Base-by-base conservation (phyloP, 148 eudicot species). In the Selenicereus undatus region DNA sequence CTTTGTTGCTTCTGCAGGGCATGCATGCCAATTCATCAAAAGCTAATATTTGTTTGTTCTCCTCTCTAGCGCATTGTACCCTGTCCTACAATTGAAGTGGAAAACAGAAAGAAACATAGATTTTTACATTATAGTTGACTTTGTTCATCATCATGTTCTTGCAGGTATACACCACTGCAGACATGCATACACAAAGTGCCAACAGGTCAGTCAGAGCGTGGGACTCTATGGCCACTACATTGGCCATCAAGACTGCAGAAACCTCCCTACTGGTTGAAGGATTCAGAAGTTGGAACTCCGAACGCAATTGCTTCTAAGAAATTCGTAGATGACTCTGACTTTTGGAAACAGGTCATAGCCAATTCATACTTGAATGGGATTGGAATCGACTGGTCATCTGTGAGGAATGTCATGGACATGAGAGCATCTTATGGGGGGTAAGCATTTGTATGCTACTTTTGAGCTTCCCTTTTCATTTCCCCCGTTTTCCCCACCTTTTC, bases 381-480 rank as follows among this genome's bases (percentile, higher is more conserved):
- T 84, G 96, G 93, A 83, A 86, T 92, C 16, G 87, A 81, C 75
- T 92, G 93, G 96, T 83, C 91, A 75, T 76, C 85, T 21, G 88
- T 92, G 64, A 89, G 96, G 85, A 92, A 92, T 82, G 90, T 89
- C 76, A 92, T 92, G 96, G 96, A 92, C 87, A 92, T 90, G 96
- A 89, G 83, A 78, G 92, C 96, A 79, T 75, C 87, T 56, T 92
- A 92, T 80, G 96, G 96, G 86, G 96, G 96, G 96, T 92, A 87
- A 85, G 85, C 76, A 71, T 29, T 58, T 69, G 21, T 60, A 22
- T 60, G 20, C 27, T 42, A 35, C 62, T n/a, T 20, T 22, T 77
- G 26, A 68, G 70, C 26, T 45, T 29, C 69, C 62, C 20, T 20
- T 16, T 56, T 17, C 22, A 10, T 48, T 56, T 56, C 62, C 3